Evolutionary conservation across 2,329 filamentous ascomycete species (phyloP).

Genomic region (Hypoxylon sp.): DNA sequence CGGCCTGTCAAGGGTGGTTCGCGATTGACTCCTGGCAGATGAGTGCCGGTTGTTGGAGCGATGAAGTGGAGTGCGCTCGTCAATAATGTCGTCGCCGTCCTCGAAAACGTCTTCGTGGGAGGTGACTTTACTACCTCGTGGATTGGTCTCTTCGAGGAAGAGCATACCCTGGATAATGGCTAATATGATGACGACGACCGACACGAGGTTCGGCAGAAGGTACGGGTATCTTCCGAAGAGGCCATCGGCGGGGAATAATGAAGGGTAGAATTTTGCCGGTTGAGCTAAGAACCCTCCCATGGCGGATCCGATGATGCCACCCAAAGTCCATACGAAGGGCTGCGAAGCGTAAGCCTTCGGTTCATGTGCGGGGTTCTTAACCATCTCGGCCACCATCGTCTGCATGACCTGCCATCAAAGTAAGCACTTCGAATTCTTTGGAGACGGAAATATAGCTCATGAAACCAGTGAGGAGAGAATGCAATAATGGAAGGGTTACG

Average conservation of each 20-base stretch:
- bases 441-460: not conserved
- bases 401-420: slow-evolving; percentile 55
- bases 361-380: slow-evolving; percentile 60
- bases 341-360: slow-evolving; percentile 57
- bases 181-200: slow-evolving; percentile 71
- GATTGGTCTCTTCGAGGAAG: slow-evolving; percentile 68
- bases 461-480: not conserved
- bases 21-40: slow-evolving; percentile 35
- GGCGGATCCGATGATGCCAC: slow-evolving; percentile 57
- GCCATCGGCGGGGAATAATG: slow-evolving; percentile 58
- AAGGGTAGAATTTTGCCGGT: slow-evolving; percentile 56
- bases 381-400: slow-evolving; percentile 61
- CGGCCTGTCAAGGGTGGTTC: slow-evolving; percentile 48
- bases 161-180: slow-evolving; percentile 74
- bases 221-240: slow-evolving; percentile 76
- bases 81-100: slow-evolving; percentile 49
- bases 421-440: slow-evolving; percentile 10
- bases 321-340: slow-evolving; percentile 58
- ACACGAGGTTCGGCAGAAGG: slow-evolving; percentile 77
- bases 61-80: slow-evolving; percentile 52
- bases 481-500: no score
- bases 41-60: slow-evolving; percentile 29
- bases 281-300: slow-evolving; percentile 58
- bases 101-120: slow-evolving; percentile 43
- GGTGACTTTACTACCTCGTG: slow-evolving; percentile 36